Conservation (phyloP, 2,329 filamentous ascomycete species). For the Beauveria sp. region DNA sequence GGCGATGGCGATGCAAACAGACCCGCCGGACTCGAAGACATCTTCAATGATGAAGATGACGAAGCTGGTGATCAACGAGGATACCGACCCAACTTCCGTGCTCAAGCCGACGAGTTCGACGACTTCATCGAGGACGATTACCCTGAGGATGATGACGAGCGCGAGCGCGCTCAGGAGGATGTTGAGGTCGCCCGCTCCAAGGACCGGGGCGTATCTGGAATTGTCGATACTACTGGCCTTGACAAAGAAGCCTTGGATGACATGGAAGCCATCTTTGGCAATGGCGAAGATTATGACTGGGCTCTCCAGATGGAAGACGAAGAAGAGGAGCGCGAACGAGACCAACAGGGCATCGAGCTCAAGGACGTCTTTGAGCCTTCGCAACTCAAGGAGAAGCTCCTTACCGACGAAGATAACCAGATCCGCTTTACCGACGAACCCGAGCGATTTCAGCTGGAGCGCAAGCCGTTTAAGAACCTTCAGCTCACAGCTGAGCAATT, state of each 20-base stretch:
- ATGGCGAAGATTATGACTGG: conserved; percentile 94
- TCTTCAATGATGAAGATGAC: conserved; percentile 94
- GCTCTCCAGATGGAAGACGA: conserved; percentile 83
- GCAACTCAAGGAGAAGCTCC: conserved; percentile 84
- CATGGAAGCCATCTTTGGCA: conserved; percentile 92
- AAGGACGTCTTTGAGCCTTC: conserved; percentile 98
- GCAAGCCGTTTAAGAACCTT: conserved; percentile 78
- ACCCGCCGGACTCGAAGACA: conserved; percentile 74
- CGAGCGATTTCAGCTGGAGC: conserved; percentile 87
- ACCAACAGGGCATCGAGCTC: conserved; percentile 79
- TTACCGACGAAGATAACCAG: conserved; percentile 90
- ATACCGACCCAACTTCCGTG: conserved; percentile 49
- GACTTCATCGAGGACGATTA: conserved; percentile 98
- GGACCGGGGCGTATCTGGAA: conserved; percentile 59
- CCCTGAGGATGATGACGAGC: conserved; percentile 75
- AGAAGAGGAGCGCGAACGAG: conserved; percentile 68
- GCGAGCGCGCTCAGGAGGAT: conserved; percentile 71
- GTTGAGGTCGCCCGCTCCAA: conserved; percentile 79
- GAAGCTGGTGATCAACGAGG: conserved; percentile 50
- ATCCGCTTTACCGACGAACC: conserved; percentile 87
- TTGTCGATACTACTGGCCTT: conserved; percentile 74
- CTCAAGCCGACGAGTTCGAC: conserved; percentile 71
- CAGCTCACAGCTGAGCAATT: conserved; percentile 77
- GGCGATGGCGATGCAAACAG: conserved; percentile 61
- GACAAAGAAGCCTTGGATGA: conserved; percentile 92